A percentile compares a stretch with the other conserved stretches of the same genome.
Conservation (phyloP, 495 filamentous ascomycete species). For the Penicillium atrosanguineum region DNA sequence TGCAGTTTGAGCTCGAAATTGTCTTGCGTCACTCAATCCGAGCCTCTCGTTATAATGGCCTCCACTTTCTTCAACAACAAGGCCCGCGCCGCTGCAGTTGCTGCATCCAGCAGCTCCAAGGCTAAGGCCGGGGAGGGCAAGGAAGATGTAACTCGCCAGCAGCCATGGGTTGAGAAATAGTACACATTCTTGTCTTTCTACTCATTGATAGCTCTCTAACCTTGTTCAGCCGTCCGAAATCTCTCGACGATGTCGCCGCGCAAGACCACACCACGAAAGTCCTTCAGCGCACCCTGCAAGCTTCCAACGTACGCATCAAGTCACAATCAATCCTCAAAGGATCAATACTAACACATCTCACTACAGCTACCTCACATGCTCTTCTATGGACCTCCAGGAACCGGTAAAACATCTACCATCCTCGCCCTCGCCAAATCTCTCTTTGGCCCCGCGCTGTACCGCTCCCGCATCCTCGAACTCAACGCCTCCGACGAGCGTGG, state of each 20-base stretch:
- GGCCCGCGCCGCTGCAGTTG: conserved; percentile 80
- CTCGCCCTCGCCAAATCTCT: conserved; percentile 95
- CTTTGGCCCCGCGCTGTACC: conserved; percentile 92
- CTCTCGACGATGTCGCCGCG: conserved; percentile 88
- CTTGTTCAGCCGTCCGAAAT: conserved; percentile 76
- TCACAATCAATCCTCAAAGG: background rate
- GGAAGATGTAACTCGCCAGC: conserved; percentile 64
- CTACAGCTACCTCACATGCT: conserved; percentile 93
- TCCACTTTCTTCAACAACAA: conserved; percentile 94
- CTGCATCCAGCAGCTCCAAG: conserved; percentile 47
- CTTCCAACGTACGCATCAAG: conserved; percentile 68
- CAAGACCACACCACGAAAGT: conserved; percentile 97
- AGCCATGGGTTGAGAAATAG: conserved; percentile 99
- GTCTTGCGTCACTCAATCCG: background rate
- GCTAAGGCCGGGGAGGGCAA: conserved; percentile 54
- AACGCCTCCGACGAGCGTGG: conserved; percentile 99
- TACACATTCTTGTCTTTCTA: conserved; percentile 39
- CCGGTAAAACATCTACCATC: conserved; percentile 98
- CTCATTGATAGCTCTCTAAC: conserved; percentile 2
- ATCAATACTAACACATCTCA: background rate
- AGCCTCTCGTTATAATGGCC: conserved; percentile 38
- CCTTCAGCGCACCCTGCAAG: conserved; percentile 87
- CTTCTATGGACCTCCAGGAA: conserved; percentile 97
- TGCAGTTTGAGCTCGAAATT: background rate
- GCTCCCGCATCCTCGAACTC: conserved; percentile 91